These are phyloP conservation scores for Gaultheria prostrata DNA, from an alignment of 148 eudicot species.

Conservation along the genomic window DNA sequence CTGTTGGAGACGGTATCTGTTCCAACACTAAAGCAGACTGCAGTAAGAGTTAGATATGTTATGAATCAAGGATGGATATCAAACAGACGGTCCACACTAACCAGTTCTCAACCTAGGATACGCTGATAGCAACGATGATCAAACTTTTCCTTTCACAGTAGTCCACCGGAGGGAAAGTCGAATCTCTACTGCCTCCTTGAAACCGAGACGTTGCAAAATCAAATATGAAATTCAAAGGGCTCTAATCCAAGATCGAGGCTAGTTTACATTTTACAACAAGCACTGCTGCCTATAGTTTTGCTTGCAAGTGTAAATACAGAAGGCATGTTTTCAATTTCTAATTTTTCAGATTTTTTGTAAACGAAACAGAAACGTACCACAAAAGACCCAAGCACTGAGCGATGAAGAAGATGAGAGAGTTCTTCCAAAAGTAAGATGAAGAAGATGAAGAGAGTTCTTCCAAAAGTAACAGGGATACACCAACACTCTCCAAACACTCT, in stretches of 20 bases:
- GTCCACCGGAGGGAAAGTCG: not conserved
- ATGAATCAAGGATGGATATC: too few species aligned
- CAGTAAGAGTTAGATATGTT: too few species aligned
- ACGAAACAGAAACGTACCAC: not conserved
- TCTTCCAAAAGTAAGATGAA: not conserved
- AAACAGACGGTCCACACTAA: too few species aligned
- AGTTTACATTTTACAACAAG: not conserved
- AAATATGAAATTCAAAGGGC: not conserved
- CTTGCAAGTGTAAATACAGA: not conserved
- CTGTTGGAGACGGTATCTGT: too few species aligned
- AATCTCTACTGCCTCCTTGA: not conserved
- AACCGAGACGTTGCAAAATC: not conserved
- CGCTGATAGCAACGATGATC: too few species aligned
- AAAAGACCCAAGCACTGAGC: not conserved
- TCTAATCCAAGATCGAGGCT: not conserved
- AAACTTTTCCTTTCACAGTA: too few species aligned
- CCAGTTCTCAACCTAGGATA: too few species aligned
- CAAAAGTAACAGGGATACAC: not conserved
- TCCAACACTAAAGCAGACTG: too few species aligned
- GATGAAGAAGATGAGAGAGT: not conserved
- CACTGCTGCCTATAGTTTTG: not conserved
- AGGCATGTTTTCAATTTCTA: not conserved
- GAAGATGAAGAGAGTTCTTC: not conserved
- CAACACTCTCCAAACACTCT: too few species aligned
- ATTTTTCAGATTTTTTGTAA: not conserved